Evolutionary conservation across 73 alveolate species (phyloP).

Genomic region (Paraurostyla sp.): DNA sequence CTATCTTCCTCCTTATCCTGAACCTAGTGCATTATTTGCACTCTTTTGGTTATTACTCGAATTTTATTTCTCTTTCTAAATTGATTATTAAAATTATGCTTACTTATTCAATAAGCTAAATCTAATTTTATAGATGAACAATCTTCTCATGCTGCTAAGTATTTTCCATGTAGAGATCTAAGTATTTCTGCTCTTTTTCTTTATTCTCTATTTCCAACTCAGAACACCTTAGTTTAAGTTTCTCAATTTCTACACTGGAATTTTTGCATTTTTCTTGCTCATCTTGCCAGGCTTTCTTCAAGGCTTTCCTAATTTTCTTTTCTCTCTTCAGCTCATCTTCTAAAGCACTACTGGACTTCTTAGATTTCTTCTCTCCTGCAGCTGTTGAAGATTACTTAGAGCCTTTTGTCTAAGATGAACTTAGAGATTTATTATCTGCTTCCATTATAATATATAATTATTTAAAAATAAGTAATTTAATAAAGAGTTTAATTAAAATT

Average conservation of each 20-base stretch:
- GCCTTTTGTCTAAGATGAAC: conserved; percentile 9
- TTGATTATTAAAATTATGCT: not conserved
- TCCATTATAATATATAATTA: conserved; percentile 5
- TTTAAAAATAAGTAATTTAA: not conserved
- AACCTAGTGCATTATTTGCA: not conserved
- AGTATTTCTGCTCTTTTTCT: conserved; percentile 31
- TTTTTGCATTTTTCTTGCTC: not conserved
- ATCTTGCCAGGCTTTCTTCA: not conserved
- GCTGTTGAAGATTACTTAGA: not conserved
- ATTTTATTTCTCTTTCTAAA: not conserved
- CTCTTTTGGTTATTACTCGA: not conserved
- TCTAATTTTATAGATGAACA: not conserved
- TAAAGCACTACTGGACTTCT: not conserved
- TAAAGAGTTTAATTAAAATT: not conserved
- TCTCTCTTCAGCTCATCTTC: conserved; percentile 13
- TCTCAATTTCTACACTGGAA: conserved; percentile 1
- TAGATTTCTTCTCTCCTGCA: not conserved
- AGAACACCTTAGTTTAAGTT: not conserved
- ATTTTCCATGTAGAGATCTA: conserved; percentile 56
- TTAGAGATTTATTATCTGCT: conserved; percentile 19
- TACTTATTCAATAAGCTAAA: not conserved
- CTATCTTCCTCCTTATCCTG: not conserved
- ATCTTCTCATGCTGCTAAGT: conserved; percentile 40
- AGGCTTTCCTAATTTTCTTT: not conserved
- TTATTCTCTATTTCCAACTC: conserved; percentile 38